Percentiles rank a stretch among this genome's conserved stretches.
phyloP scores from a whole-genome alignment of 75 land plant species.

The Gnetum montanum region DNA sequence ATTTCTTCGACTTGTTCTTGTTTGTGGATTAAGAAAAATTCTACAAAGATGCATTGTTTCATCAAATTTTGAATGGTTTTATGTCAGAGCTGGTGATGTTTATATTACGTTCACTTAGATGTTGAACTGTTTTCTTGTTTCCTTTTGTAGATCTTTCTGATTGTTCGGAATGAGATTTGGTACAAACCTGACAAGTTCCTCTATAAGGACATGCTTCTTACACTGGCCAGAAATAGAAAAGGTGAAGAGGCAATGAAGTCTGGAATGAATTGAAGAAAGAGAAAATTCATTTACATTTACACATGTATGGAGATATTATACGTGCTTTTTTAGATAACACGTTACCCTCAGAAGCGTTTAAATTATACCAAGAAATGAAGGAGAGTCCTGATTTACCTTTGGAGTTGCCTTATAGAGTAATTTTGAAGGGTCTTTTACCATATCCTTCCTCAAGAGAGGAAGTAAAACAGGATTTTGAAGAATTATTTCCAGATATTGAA shows the following conservation, averaged over 20 bases:
- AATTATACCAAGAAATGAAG: constrained; percentile 67
- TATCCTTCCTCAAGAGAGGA: constrained; percentile 54
- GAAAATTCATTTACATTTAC: constrained; percentile 55
- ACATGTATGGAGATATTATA: constrained; percentile 63
- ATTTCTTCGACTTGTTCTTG: too few species aligned
- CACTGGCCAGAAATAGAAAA: constrained; percentile 66
- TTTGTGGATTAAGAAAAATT: too few species aligned
- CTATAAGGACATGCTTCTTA: constrained; percentile 79
- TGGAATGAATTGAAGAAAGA: constrained; percentile 59
- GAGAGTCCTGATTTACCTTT: constrained; percentile 46
- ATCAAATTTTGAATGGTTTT: too few species aligned
- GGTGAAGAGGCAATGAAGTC: constrained; percentile 49
- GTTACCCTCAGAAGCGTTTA: constrained; percentile 55
- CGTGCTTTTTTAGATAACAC: constrained; percentile 54
- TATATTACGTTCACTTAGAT: too few species aligned
- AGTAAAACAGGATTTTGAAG: constrained; percentile 57
- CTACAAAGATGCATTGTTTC: too few species aligned
- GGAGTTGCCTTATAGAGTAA: constrained; percentile 50
- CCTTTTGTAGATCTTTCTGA: constrained; percentile 55
- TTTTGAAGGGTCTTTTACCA: constrained; percentile 53
- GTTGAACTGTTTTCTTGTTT: background rate
- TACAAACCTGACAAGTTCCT: constrained; percentile 82
- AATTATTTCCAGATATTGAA: constrained; percentile 49
- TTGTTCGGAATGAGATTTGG: constrained; percentile 87
- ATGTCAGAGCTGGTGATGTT: too few species aligned